Conservation (phyloP, 2,329 filamentous ascomycete species). For the Exutisphaerella laricina region DNA sequence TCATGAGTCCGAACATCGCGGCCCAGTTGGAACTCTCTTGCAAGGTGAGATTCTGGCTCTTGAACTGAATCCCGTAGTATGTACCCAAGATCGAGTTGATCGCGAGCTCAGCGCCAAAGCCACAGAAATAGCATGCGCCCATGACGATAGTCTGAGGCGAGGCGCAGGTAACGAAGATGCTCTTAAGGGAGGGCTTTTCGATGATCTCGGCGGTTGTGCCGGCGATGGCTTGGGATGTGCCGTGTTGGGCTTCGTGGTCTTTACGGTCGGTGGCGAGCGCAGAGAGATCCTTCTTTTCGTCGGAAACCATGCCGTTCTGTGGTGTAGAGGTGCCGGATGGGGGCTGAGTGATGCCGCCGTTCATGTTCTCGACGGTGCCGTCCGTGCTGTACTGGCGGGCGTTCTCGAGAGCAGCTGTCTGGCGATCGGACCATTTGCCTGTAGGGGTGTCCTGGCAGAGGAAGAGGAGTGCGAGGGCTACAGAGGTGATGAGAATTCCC, state of each 20-base stretch:
- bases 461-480: slow-evolving; percentile 14
- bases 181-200: slow-evolving; percentile 55
- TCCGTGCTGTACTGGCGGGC: slow-evolving; percentile 42
- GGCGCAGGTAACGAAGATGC: slow-evolving; percentile 56
- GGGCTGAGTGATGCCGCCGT: slow-evolving; percentile 27
- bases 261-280: slow-evolving; percentile 35
- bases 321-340: slow-evolving; percentile 30
- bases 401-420: slow-evolving; percentile 52
- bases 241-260: slow-evolving; percentile 40
- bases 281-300: slow-evolving; percentile 37
- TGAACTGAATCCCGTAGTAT: slow-evolving; percentile 55
- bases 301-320: slow-evolving; percentile 26
- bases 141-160: slow-evolving; percentile 54
- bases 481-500: slow-evolving; percentile 30
- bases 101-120: slow-evolving; percentile 56
- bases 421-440: slow-evolving; percentile 71
- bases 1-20: slow-evolving; percentile 70
- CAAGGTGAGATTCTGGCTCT: slow-evolving; percentile 41
- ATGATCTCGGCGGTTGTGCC: slow-evolving; percentile 57
- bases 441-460: slow-evolving; percentile 70
- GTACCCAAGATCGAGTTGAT: slow-evolving; percentile 57
- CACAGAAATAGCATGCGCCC: slow-evolving; percentile 53
- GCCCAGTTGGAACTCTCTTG: slow-evolving; percentile 57
- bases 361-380: slow-evolving; percentile 48
- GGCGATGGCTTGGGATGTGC: slow-evolving; percentile 50